A percentile compares a stretch with the other conserved stretches of the same genome.
phyloP scores from a whole-genome alignment of 495 filamentous ascomycete genomes.

The Neurospora sp. region DNA sequence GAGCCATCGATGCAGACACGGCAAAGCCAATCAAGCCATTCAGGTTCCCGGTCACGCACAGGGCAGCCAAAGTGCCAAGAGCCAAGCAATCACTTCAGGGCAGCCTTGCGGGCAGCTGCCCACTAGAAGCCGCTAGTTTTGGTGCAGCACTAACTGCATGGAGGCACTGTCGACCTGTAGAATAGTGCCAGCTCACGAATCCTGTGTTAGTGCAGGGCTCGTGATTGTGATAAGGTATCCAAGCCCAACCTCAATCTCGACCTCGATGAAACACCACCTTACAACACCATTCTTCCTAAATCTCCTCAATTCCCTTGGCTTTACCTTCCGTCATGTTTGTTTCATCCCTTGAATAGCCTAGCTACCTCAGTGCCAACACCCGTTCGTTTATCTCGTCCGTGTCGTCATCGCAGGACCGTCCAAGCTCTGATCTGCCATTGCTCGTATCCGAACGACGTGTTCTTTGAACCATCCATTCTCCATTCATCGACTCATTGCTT shows the following conservation, averaged over 20 bases:
- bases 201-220: background rate
- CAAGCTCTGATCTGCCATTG: background rate
- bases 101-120: background rate
- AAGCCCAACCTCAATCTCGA: background rate
- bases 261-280: background rate
- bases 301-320: background rate
- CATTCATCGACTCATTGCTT: background rate
- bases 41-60: background rate
- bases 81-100: background rate
- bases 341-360: background rate
- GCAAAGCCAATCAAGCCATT: background rate
- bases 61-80: background rate
- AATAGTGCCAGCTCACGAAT: background rate
- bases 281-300: background rate
- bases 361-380: background rate
- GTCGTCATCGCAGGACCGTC: background rate
- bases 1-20: background rate
- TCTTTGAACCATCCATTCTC: background rate
- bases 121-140: background rate
- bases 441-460: background rate
- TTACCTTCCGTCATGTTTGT: background rate
- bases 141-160: background rate
- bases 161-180: background rate
- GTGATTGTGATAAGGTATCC: background rate
- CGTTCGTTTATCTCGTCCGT: background rate